Conservation (phyloP, 148 eudicot species). For the Fallopia convolvulus region DNA sequence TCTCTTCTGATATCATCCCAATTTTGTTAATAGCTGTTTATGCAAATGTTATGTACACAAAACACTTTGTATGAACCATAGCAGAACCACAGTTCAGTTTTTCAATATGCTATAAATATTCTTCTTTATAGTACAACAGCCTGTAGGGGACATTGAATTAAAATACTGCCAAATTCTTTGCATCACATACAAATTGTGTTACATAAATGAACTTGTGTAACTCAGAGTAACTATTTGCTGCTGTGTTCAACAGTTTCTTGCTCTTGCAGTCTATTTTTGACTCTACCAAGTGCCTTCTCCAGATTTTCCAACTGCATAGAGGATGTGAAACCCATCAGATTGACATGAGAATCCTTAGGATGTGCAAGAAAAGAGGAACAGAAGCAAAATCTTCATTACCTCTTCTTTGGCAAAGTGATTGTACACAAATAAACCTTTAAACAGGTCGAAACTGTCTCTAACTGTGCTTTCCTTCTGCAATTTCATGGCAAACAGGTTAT, state of each 20-base stretch:
- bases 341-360: background rate
- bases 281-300: constrained; percentile 9
- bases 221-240: background rate
- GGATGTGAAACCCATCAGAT: background rate
- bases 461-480: constrained; percentile 49
- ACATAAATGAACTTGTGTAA: background rate
- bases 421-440: constrained; percentile 31
- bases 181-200: background rate
- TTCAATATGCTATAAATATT: background rate
- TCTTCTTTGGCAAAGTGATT: constrained; percentile 9
- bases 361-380: background rate
- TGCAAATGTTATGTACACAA: background rate
- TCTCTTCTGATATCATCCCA: background rate
- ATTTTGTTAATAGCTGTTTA: background rate
- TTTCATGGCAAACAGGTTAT: background rate
- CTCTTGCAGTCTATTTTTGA: constrained; percentile 5
- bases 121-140: background rate
- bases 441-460: constrained; percentile 51
- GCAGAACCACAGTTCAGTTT: constrained; percentile 3
- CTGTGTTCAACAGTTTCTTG: background rate
- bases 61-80: background rate
- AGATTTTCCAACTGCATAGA: constrained; percentile 11
- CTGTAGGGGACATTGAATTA: too few relatives aligned
- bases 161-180: too few relatives aligned
- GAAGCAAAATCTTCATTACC: background rate